Base-by-base conservation (phyloP, 2,329 filamentous ascomycete species). In the Colletotrichum eleusines region DNA sequence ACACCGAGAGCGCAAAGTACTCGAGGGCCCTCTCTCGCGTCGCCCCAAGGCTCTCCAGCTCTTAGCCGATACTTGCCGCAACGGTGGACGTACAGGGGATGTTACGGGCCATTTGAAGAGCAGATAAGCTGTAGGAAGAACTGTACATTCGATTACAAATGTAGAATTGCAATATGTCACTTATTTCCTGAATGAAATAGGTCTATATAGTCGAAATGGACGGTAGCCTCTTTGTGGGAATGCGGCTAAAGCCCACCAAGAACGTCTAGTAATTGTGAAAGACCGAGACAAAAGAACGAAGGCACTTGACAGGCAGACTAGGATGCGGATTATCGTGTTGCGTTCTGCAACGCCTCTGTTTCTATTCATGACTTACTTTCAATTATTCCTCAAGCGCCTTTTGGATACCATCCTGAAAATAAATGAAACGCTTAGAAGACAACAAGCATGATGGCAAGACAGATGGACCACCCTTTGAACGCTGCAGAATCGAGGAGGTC, bases 381-480 rank as follows among this genome's bases (percentile, higher is more conserved):
- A 20, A 2, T 44, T 18, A 11, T 38, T 33, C 26, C 38, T 23
- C 5, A 20, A 1, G 2, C 18, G n/a, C 28, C 53, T 69, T 7
- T n/a, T 7, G 6, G 50, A 7, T 3, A 69, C 40, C 66, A 66
- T 50, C 38, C 7, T 42, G 28, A 60, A 1, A 11, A 31, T 61
- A 28, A 69, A 48, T 5, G 23, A 20, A 5, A 66, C 40, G 28
- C 66, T 61, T 7, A n/a, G 33, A 28, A 75, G 59, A 80, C 61
- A 1, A 83, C 61, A 12, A 84, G 71, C 26, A 81, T 67, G 5
- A 81, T 58, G 9, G 80, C 66, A 44, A 84, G 73, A 3, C 75
- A 77, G 1, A 78, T 81, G 1, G 81, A 81, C 74, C 81, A 80
- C 2, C 83, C 77, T 18, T 74, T 71, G 62, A 83, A 83, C 5